Conservation (phyloP, 2,329 filamentous ascomycete genomes). For the Truncatella angustata region DNA sequence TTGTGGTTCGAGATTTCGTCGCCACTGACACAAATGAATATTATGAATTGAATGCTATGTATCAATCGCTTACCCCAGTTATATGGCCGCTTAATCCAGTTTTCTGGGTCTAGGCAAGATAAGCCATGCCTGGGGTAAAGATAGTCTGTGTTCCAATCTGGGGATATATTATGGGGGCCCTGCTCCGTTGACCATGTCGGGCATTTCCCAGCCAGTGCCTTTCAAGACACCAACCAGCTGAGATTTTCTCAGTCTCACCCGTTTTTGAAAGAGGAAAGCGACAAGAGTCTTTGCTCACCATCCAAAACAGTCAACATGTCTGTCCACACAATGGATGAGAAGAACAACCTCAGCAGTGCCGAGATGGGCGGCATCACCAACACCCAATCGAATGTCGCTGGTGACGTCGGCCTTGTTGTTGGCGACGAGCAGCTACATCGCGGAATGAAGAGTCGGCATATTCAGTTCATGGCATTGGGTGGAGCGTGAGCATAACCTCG, state of each 20-base stretch:
- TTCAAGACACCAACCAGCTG: not conserved
- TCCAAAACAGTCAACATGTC: not conserved
- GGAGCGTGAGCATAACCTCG: conserved; percentile 32
- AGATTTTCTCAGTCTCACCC: not conserved
- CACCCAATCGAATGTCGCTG: not conserved
- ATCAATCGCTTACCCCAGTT: too few relatives aligned
- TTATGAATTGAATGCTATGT: conserved; percentile 1
- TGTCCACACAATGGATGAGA: conserved; percentile 14
- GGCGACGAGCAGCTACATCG: conserved; percentile 46
- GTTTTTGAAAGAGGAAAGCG: not conserved
- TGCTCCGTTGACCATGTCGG: not conserved
- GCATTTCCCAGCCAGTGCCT: not conserved
- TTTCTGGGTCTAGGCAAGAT: not conserved
- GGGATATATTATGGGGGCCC: not conserved
- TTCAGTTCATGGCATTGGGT: conserved; percentile 59
- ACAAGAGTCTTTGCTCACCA: not conserved
- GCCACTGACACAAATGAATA: conserved; percentile 4
- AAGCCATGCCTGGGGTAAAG: not conserved
- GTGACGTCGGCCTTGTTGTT: conserved; percentile 31
- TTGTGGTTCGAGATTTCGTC: not conserved
- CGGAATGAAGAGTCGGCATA: conserved; percentile 58
- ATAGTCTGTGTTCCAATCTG: not conserved
- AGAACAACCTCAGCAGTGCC: conserved; percentile 8
- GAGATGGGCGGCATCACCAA: conserved; percentile 6
- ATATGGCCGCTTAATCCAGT: not conserved